Evolutionary conservation across 257 asterid genomes (phyloP).

Genomic region (Jacaranda copaia): DNA sequence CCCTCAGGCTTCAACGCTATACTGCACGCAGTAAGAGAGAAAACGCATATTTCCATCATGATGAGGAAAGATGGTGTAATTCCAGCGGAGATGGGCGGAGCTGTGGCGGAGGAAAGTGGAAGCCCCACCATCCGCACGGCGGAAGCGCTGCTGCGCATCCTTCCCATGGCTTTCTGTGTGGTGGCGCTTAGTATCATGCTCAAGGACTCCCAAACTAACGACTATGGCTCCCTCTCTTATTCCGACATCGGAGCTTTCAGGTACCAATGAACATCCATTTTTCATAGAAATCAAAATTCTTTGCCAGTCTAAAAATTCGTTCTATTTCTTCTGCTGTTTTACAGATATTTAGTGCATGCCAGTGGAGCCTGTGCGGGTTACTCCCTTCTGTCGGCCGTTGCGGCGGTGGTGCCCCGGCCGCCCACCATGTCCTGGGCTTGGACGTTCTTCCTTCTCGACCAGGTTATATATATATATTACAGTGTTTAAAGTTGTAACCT

Average conservation of each 20-base stretch:
- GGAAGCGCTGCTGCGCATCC: slow-evolving; percentile 77
- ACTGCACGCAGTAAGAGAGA: too few relatives aligned
- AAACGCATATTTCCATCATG: neutral
- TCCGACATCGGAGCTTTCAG: slow-evolving; percentile 85
- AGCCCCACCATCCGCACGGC: slow-evolving; percentile 70
- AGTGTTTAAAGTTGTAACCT: neutral
- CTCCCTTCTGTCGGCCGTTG: slow-evolving; percentile 82
- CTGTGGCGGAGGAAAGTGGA: slow-evolving; percentile 44
- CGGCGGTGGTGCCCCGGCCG: slow-evolving; percentile 74
- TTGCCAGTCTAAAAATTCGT: too few relatives aligned
- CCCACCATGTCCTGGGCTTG: slow-evolving; percentile 77
- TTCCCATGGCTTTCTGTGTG: slow-evolving; percentile 74
- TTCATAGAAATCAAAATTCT: neutral
- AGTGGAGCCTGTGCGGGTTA: slow-evolving; percentile 91
- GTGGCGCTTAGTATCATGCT: slow-evolving; percentile 84
- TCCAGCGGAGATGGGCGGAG: slow-evolving; percentile 41
- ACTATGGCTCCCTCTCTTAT: slow-evolving; percentile 72
- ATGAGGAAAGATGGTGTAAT: slow-evolving; percentile 39
- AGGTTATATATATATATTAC: slow-evolving; percentile 50
- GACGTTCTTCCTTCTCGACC: slow-evolving; percentile 88
- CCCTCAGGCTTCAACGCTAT: neutral
- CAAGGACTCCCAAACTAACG: slow-evolving; percentile 73
- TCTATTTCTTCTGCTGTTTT: neutral
- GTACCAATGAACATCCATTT: slow-evolving; percentile 30
- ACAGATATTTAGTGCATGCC: slow-evolving; percentile 83